Evolutionary conservation across 2,329 filamentous ascomycete species (phyloP).

Genomic region (Verticillium albo-atrum): DNA sequence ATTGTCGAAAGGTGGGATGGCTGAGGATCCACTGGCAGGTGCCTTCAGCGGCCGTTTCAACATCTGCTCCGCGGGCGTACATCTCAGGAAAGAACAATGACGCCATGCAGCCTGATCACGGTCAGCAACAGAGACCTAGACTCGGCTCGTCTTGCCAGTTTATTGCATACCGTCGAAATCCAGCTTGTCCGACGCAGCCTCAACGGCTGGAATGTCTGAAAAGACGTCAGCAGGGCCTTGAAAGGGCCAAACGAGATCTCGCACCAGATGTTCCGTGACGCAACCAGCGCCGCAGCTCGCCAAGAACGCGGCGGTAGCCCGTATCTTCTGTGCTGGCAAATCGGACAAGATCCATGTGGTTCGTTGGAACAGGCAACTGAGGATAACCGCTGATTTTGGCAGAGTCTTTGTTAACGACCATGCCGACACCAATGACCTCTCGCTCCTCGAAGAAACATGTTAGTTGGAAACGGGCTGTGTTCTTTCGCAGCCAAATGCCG

Average conservation of each 20-base stretch:
- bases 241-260: background rate
- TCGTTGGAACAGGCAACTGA: background rate
- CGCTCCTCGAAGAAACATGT: constrained; percentile 1
- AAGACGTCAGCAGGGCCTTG: background rate
- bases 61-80: constrained; percentile 16
- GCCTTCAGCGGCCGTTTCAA: constrained; percentile 14
- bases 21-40: constrained; percentile 28
- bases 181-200: background rate
- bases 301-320: background rate
- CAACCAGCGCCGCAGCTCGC: background rate
- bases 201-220: background rate
- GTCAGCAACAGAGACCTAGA: background rate
- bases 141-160: background rate
- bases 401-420: background rate
- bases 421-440: background rate
- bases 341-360: background rate
- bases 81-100: constrained; percentile 26
- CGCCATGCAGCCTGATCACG: constrained; percentile 16
- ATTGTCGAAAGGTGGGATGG: constrained; percentile 17
- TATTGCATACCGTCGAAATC: background rate
- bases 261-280: background rate
- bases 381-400: background rate
- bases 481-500: background rate
- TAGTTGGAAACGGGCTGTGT: background rate
- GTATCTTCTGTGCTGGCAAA: background rate